Percentiles rank a stretch among this genome's conserved stretches.
Conservation (phyloP, 257 asterid genomes). For the Fraxinus cuspidata region DNA sequence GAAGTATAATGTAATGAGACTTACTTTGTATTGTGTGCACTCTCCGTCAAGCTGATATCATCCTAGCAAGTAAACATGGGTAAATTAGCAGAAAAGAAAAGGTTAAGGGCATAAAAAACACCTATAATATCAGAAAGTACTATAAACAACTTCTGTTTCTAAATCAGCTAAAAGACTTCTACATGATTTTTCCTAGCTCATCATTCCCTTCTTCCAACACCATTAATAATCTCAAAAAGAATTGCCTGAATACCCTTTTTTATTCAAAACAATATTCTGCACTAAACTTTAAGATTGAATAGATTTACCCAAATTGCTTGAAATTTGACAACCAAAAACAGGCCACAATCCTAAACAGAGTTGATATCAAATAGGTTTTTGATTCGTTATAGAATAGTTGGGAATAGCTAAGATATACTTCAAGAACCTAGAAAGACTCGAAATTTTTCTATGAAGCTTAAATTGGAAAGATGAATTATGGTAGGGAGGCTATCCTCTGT, state of each 20-base stretch:
- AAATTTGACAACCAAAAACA: not conserved
- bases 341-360: not conserved
- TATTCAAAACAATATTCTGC: not conserved
- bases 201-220: not conserved
- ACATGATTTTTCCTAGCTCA: not conserved
- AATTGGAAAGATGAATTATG: no score
- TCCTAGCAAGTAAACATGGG: conserved; percentile 54
- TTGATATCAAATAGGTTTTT: not conserved
- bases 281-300: not conserved
- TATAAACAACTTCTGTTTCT: not conserved
- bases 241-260: not conserved
- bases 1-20: conserved; percentile 32
- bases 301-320: not conserved
- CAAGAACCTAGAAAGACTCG: no score
- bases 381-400: not conserved
- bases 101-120: not conserved
- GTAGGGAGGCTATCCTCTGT: no score
- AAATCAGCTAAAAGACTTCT: not conserved
- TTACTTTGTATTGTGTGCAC: conserved; percentile 76
- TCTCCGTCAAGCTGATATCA: conserved; percentile 68
- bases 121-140: not conserved
- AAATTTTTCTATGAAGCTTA: no score
- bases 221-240: not conserved
- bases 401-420: no score
- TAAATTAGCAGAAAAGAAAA: conserved; percentile 5